Evolutionary conservation across 2,329 filamentous ascomycete genomes (phyloP).

Genomic region (Parastagonospora nodorum): DNA sequence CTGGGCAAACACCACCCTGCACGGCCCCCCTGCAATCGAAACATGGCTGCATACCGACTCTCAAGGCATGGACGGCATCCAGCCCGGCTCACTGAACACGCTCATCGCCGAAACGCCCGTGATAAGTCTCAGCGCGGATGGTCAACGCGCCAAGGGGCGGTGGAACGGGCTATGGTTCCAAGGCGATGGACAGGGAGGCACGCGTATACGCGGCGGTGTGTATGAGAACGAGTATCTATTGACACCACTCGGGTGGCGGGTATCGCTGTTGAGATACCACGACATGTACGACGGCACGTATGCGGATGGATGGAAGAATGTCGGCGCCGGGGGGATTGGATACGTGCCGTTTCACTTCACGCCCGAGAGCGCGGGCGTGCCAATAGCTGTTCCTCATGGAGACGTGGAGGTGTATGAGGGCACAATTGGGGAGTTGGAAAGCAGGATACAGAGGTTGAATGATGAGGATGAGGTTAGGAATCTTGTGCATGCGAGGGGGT

Average conservation of each 20-base stretch:
- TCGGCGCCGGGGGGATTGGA: conserved; percentile 15
- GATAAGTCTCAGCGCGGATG: conserved; percentile 22
- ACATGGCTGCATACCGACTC: conserved; percentile 22
- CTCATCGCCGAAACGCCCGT: conserved; percentile 27
- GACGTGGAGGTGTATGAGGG: conserved; percentile 12
- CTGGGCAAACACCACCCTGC: conserved; percentile 23
- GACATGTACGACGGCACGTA: conserved; percentile 27
- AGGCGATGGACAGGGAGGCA: conserved; percentile 23
- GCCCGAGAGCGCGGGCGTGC: conserved; percentile 23
- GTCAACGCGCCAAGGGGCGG: conserved; percentile 22
- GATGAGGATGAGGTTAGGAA: conserved; percentile 32
- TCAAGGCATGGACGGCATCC: conserved; percentile 22
- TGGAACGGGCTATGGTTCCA: conserved; percentile 31
- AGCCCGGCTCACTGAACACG: conserved; percentile 21
- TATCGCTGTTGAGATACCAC: conserved; percentile 25
- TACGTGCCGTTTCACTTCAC: conserved; percentile 31
- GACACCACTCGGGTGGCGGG: conserved; percentile 16
- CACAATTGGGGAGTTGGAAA: conserved; percentile 13
- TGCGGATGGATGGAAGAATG: conserved; percentile 26
- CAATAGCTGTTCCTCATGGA: conserved; percentile 16
- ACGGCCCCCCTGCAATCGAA: conserved; percentile 13
- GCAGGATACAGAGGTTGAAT: conserved; percentile 22
- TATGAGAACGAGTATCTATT: conserved; percentile 29
- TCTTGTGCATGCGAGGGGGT: conserved; percentile 29
- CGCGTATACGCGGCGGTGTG: conserved; percentile 27